These are phyloP conservation scores for Psilocybe cyanescens DNA, from an alignment of 768 basidiomycete genomes.

Conservation along the genomic window DNA sequence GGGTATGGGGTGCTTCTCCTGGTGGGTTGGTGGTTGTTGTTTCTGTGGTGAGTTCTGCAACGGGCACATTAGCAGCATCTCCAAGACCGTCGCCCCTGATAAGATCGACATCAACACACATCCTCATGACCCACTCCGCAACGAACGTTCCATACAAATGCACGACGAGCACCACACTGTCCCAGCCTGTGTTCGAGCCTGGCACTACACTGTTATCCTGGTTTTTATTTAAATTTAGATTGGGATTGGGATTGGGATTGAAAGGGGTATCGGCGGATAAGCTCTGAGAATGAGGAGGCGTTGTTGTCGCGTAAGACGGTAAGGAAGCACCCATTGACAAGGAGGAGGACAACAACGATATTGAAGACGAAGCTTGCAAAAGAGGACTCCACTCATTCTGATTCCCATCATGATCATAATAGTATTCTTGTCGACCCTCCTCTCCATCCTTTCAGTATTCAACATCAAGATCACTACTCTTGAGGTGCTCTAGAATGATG, in stretches of 20 bases:
- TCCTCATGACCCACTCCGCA: conserved; percentile 55
- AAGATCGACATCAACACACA: conserved; percentile 23
- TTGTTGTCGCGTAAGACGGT: neutral
- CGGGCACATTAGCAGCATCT: too few species aligned
- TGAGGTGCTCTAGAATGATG: conserved; percentile 46
- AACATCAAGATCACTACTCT: neutral
- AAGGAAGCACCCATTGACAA: neutral
- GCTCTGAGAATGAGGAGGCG: neutral
- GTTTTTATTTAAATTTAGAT: neutral
- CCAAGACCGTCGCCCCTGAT: neutral
- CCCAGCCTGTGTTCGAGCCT: conserved; percentile 13
- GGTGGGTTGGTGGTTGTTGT: too few species aligned
- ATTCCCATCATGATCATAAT: too few species aligned
- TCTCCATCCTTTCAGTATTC: neutral
- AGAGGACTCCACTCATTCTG: neutral
- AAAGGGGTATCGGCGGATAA: neutral
- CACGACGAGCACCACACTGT: conserved; percentile 46
- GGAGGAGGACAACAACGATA: neutral
- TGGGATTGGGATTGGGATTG: too few species aligned
- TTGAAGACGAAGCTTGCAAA: neutral
- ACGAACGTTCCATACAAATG: conserved; percentile 73
- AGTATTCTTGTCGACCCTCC: neutral
- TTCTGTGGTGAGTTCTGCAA: too few species aligned
- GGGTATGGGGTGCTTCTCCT: too few species aligned
- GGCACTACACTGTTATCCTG: too few species aligned